A percentile compares a stretch with the other conserved stretches of the same genome.
phyloP scores from a whole-genome alignment of 2,329 filamentous ascomycete species.

The Aureobasidium pullulans region DNA sequence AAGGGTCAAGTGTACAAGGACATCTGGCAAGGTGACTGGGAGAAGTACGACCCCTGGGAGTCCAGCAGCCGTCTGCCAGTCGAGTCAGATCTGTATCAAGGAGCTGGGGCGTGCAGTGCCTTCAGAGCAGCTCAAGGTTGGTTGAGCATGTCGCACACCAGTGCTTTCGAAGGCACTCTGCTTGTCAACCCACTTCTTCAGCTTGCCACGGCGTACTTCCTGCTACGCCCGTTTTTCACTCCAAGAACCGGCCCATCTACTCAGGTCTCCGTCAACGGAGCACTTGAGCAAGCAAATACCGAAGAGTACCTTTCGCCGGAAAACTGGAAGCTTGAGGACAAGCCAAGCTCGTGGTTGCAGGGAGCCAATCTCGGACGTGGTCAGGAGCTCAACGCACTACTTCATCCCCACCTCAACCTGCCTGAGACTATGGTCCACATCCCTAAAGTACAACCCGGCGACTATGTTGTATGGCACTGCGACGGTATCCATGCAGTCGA shows the following conservation, averaged over 20 bases:
- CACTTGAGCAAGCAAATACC: constrained; percentile 36
- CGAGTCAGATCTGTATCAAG: constrained; percentile 68
- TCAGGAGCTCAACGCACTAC: constrained; percentile 57
- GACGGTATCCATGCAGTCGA: constrained; percentile 67
- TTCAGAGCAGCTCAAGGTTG: constrained; percentile 89
- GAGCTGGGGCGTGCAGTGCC: constrained; percentile 73
- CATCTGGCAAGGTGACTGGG: constrained; percentile 70
- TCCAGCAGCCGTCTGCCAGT: constrained; percentile 60
- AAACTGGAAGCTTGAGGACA: constrained; percentile 54
- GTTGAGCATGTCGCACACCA: constrained; percentile 69
- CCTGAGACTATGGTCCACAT: constrained; percentile 63
- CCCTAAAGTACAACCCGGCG: constrained; percentile 60
- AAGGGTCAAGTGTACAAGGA: constrained; percentile 60
- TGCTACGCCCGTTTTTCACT: constrained; percentile 78
- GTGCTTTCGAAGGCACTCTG: constrained; percentile 69
- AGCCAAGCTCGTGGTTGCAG: constrained; percentile 56
- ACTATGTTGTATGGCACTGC: constrained; percentile 73
- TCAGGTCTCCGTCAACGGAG: constrained; percentile 26
- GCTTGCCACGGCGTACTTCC: constrained; percentile 68
- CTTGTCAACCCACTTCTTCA: constrained; percentile 72
- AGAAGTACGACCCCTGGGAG: constrained; percentile 73
- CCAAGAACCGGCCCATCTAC: constrained; percentile 35
- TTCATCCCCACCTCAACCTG: constrained; percentile 65
- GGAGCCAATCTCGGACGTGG: constrained; percentile 62
- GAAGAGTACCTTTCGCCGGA: constrained; percentile 38